Percentiles rank a stretch among this genome's conserved stretches.
phyloP scores from a whole-genome alignment of 2,329 filamentous ascomycete genomes.

The Fusarium sp. region DNA sequence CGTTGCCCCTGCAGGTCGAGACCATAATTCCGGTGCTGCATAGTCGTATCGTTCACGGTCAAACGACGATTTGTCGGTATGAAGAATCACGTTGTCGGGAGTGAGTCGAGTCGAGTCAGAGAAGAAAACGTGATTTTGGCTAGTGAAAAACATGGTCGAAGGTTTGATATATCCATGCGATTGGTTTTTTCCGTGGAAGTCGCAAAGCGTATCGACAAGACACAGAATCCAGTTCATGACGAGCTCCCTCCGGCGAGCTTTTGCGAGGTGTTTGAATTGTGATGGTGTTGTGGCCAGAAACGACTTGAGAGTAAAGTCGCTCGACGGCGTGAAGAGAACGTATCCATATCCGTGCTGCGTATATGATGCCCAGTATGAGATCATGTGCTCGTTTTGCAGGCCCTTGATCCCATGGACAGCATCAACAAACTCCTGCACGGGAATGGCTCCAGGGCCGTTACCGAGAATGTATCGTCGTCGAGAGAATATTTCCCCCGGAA shows the following conservation, averaged over 20 bases:
- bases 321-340: constrained; percentile 74
- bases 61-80: constrained; percentile 63
- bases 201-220: constrained; percentile 75
- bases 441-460: constrained; percentile 56
- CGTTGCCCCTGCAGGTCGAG: constrained; percentile 55
- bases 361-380: constrained; percentile 79
- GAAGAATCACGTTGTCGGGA: constrained; percentile 57
- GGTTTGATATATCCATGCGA: constrained; percentile 78
- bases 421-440: constrained; percentile 68
- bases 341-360: constrained; percentile 73
- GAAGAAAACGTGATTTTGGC: constrained; percentile 74
- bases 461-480: constrained; percentile 70
- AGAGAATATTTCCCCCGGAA: constrained; percentile 67
- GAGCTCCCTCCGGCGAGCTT: constrained; percentile 69
- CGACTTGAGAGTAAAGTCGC: constrained; percentile 74
- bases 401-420: constrained; percentile 70
- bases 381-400: constrained; percentile 75
- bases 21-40: constrained; percentile 76
- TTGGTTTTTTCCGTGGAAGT: constrained; percentile 72
- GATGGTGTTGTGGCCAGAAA: constrained; percentile 74
- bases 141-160: constrained; percentile 76
- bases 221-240: constrained; percentile 82
- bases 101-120: constrained; percentile 69
- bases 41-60: constrained; percentile 81
- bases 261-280: constrained; percentile 71